Evolutionary conservation across 2,329 filamentous ascomycete species (phyloP).

Genomic region (Claviceps sp.): DNA sequence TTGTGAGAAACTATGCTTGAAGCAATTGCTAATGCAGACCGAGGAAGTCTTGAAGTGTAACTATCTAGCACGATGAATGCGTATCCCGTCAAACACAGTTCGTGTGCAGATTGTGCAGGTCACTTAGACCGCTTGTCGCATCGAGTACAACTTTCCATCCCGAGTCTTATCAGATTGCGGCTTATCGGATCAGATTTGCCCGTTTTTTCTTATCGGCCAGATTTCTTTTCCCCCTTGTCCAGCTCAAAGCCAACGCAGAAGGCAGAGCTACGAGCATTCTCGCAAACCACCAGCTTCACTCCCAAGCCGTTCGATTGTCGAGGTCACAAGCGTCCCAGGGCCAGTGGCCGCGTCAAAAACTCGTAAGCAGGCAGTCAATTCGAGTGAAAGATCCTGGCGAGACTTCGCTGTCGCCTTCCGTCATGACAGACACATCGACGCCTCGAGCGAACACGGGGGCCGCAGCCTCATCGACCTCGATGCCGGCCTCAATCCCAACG

Average conservation of each 20-base stretch:
- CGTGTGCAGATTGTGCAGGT: too few relatives aligned
- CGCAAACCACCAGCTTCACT: not conserved
- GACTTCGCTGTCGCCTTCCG: not conserved
- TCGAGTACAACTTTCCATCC: constrained; percentile 6
- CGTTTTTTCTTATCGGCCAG: constrained; percentile 11
- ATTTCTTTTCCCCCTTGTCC: constrained; percentile 8
- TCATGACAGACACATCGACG: not conserved
- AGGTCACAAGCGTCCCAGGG: not conserved
- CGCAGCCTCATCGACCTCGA: constrained; percentile 2
- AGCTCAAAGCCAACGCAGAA: too few relatives aligned
- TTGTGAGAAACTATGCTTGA: too few relatives aligned
- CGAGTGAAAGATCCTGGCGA: not conserved
- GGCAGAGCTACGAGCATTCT: not conserved
- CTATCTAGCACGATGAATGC: too few relatives aligned
- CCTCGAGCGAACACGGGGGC: constrained; percentile 1
- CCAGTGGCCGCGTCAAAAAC: not conserved
- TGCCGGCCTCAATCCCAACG: constrained; percentile 8
- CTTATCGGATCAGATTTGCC: not conserved
- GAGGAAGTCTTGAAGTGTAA: too few relatives aligned
- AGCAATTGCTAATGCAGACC: too few relatives aligned
- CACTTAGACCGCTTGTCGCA: too few relatives aligned
- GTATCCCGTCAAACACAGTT: too few relatives aligned
- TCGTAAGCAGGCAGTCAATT: not conserved
- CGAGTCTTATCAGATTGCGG: constrained; percentile 9
- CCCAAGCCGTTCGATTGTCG: not conserved